phyloP scores from a whole-genome alignment of 2,329 filamentous ascomycete genomes.

The Parastagonospora nodorum region DNA sequence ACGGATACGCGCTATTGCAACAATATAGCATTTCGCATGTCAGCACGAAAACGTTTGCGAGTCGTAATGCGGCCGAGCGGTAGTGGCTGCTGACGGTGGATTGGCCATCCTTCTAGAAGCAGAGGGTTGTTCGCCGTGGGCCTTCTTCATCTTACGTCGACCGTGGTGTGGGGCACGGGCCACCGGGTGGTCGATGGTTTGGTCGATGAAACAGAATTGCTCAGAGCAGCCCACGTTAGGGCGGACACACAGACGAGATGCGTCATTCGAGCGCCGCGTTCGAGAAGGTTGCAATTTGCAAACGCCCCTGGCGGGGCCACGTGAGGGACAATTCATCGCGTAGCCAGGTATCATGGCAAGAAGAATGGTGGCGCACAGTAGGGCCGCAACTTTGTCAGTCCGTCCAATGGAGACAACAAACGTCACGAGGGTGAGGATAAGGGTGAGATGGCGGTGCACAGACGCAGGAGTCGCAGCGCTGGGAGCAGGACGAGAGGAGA shows the following conservation, averaged over 20 bases:
- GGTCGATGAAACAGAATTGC: constrained; percentile 35
- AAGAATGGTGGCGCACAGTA: neutral
- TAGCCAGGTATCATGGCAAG: neutral
- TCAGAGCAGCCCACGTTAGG: constrained; percentile 16
- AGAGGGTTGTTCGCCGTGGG: constrained; percentile 23
- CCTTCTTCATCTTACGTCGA: constrained; percentile 26
- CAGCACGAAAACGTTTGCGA: constrained; percentile 1
- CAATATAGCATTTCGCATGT: constrained; percentile 1
- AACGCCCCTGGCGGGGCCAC: constrained; percentile 9
- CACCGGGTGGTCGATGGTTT: constrained; percentile 34
- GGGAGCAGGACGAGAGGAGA: neutral
- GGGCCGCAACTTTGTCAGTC: constrained; percentile 2
- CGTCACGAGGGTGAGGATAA: constrained; percentile 2
- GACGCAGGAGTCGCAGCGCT: neutral
- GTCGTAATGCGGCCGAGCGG: constrained; percentile 6
- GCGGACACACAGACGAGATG: constrained; percentile 11
- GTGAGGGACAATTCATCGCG: constrained; percentile 15
- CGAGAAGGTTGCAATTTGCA: constrained; percentile 20
- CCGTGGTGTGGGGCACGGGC: constrained; percentile 23
- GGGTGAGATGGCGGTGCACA: constrained; percentile 6
- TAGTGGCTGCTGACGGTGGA: constrained; percentile 4
- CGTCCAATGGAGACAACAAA: neutral
- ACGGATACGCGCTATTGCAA: neutral
- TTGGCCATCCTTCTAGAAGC: constrained; percentile 33
- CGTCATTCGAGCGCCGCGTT: constrained; percentile 4